Base-by-base conservation (phyloP, 2,329 filamentous ascomycete genomes). In the Xylariaceae sp. region DNA sequence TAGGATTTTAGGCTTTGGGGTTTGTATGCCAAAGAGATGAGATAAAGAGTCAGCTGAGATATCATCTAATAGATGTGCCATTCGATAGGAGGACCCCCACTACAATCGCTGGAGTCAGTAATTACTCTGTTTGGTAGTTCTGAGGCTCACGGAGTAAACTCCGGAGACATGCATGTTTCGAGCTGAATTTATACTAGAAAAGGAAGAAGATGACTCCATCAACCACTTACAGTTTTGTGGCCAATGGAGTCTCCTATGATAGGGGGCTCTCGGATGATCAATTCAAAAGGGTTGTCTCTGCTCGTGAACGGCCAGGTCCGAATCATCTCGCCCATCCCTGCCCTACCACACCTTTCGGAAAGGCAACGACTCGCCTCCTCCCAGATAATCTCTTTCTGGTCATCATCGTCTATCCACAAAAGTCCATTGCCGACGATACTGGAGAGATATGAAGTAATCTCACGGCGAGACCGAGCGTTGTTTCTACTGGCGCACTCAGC, bases 31-130 rank as follows among this genome's bases (percentile, higher is more conserved):
- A 14, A 81, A 67, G 6, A 79, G 55, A 35, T 72, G 67, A 23
- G 69, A 70, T 19, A 81, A 59, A 0, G 70, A 67, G 12, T 65
- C 71, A 35, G 63, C 65, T 6, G 61, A 66, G 32, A 82, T 68
- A 11, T 60, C 60, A 17, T 71, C 71, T 21, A 97, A 76, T 20
- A 86, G 81, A 55, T 80, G 85, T 0, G 92, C 86, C 4, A 97
- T 80, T 2, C 94, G 77, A 60, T 90, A 94, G 0, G 90, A 92
- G 0, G 90, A 92, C 1, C 87, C 88, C 93, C 93, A 97, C 0
- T n/a, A n/a, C n/a, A n/a, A n/a, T n/a, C n/a, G n/a, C n/a, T n/a
- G n/a, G n/a, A n/a, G n/a, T n/a, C n/a, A n/a, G n/a, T n/a, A n/a
- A n/a, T n/a, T n/a, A n/a, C n/a, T n/a, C n/a, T n/a, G n/a, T n/a